Conservation (phyloP, 306 rosid species). For the Benincasa hispida region DNA sequence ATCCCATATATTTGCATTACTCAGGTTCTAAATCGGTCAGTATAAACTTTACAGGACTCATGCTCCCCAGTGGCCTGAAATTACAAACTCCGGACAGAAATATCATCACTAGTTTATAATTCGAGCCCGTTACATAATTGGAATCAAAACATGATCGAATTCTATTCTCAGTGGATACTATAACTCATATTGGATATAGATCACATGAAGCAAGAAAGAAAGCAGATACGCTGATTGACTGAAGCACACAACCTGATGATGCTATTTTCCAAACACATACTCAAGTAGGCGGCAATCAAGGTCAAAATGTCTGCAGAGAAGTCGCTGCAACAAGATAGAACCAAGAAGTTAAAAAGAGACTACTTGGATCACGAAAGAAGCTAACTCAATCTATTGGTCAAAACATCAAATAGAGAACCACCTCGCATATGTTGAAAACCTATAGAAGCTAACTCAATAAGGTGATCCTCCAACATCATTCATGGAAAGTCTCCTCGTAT, state of each 20-base stretch:
- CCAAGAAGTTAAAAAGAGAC: neutral
- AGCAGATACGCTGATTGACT: neutral
- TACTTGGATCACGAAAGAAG: neutral
- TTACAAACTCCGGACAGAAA: neutral
- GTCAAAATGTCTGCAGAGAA: conserved; percentile 59
- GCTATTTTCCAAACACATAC: conserved; percentile 57
- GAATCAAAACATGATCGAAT: neutral
- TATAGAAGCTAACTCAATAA: neutral
- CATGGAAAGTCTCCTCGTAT: neutral
- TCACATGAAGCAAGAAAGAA: neutral
- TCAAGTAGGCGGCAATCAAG: conserved; percentile 80
- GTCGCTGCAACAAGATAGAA: conserved; percentile 43
- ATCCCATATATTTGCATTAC: neutral
- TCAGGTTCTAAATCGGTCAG: neutral
- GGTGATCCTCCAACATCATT: neutral
- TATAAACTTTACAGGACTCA: neutral
- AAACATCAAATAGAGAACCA: neutral
- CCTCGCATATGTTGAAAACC: neutral
- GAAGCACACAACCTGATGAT: neutral
- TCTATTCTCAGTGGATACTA: neutral
- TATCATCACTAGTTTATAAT: neutral
- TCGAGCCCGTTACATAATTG: neutral
- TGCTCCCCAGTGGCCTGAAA: neutral
- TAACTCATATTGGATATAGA: neutral
- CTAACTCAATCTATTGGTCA: neutral